Evolutionary conservation across 805 yeast species (phyloP).

Genomic region (Monosporozyma aquatica): DNA sequence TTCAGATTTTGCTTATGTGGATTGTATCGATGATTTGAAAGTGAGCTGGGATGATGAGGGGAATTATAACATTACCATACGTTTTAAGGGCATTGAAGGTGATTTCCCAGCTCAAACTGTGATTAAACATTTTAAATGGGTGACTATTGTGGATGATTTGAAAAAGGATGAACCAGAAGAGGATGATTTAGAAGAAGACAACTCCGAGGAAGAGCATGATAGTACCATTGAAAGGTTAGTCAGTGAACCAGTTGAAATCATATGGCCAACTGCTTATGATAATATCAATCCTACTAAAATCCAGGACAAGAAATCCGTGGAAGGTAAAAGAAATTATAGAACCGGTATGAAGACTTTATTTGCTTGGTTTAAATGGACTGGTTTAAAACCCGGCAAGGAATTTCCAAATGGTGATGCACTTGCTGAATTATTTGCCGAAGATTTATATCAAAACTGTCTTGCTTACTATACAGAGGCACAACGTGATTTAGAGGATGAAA

Average conservation of each 20-base stretch:
- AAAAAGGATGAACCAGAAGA: conserved; percentile 8
- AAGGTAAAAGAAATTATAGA: conserved; percentile 53
- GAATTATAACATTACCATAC: conserved; percentile 52
- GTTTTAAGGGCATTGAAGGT: conserved; percentile 41
- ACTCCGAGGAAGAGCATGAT: too few species aligned
- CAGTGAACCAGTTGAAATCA: conserved; percentile 45
- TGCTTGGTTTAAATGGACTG: conserved; percentile 84
- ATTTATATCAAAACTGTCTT: conserved; percentile 76
- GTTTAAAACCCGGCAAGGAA: conserved; percentile 65
- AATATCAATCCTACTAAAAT: conserved; percentile 46
- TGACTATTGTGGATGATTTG: conserved; percentile 19
- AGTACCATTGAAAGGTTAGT: conserved; percentile 44
- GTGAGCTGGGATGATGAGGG: conserved; percentile 43
- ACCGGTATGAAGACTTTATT: conserved; percentile 76
- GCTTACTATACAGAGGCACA: conserved; percentile 72
- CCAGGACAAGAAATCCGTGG: conserved; percentile 36
- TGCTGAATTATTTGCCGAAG: conserved; percentile 64
- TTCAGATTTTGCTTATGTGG: conserved; percentile 70
- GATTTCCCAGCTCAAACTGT: conserved; percentile 50
- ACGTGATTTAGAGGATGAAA: conserved; percentile 52
- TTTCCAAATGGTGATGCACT: conserved; percentile 72
- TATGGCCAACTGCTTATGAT: conserved; percentile 65
- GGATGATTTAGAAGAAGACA: conserved; percentile 32
- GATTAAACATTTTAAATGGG: conserved; percentile 47
- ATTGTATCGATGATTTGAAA: conserved; percentile 51